Evolutionary conservation across 2,329 filamentous ascomycete genomes (phyloP), one percentile per base, ranked within the genome.

Genomic region (Orbilia oligospora): DNA sequence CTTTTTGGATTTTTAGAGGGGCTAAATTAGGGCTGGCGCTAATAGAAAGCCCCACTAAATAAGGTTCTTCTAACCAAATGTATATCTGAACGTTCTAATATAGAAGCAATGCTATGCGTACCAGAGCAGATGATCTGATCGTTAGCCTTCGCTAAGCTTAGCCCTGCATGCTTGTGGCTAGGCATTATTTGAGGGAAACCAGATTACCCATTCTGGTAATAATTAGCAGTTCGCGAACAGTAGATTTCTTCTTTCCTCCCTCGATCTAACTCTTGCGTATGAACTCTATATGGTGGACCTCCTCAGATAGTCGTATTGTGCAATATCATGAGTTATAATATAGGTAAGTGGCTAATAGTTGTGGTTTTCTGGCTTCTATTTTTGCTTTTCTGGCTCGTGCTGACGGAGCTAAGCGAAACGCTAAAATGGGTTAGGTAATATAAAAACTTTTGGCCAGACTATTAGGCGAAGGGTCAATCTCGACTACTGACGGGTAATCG

Each of bases 351-450:
- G 46, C 20, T n/a, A n/a, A n/a, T n/a, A n/a, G n/a, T n/a, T n/a
- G n/a, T n/a, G n/a, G n/a, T n/a, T n/a, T n/a, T n/a, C n/a, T n/a
- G n/a, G n/a, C n/a, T n/a, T n/a, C n/a, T n/a, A n/a, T n/a, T n/a
- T n/a, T n/a, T n/a, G n/a, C n/a, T n/a, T n/a, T n/a, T n/a, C n/a
- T n/a, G n/a, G n/a, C n/a, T n/a, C n/a, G n/a, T n/a, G n/a, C n/a
- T n/a, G n/a, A n/a, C n/a, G n/a, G n/a, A n/a, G n/a, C 46, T 30
- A 30, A 53, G 24, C 49, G 49, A 53, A 53, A 53, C 49, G 49
- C 49, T 53, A 53, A 53, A 33, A 53, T 53, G 24, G 20, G 46
- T 24, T 24, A 49, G 46, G 18, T 49, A 49, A 49, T 49, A 49
- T 6, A 49, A 24, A 24, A 49, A 12, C 46, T 24, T 9, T 49